Percentiles rank a stretch among this genome's conserved stretches.
Evolutionary conservation across 2,329 filamentous ascomycete genomes (phyloP).

Genomic region (Plectosphaerella sp.): DNA sequence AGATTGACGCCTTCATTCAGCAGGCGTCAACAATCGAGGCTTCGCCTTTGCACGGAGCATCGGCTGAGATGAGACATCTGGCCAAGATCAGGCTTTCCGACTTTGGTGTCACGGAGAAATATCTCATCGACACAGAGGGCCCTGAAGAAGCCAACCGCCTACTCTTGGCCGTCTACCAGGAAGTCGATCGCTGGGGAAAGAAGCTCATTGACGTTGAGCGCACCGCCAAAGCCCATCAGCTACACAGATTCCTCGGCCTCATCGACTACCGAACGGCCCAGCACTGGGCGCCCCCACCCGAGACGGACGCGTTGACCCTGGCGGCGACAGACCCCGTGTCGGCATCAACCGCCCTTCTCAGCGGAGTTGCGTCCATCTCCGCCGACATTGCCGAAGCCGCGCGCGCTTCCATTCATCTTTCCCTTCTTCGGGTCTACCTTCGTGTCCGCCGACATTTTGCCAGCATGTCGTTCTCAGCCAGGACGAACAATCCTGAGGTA

Average conservation of each 20-base stretch:
- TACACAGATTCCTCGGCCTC: not conserved
- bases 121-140: no score
- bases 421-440: not conserved
- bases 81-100: no score
- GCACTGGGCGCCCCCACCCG: not conserved
- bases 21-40: no score
- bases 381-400: not conserved
- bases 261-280: not conserved
- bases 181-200: not conserved
- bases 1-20: no score
- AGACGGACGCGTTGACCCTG: not conserved
- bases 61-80: no score
- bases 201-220: not conserved
- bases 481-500: slow-evolving; percentile 5
- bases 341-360: not conserved
- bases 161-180: no score
- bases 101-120: no score
- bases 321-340: not conserved
- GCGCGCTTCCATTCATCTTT: not conserved
- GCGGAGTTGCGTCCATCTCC: not conserved
- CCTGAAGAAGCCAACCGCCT: no score
- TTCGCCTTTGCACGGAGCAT: no score
- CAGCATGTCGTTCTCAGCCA: slow-evolving; percentile 1
- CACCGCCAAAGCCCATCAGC: not conserved
- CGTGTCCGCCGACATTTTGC: not conserved